Conservation (phyloP, 2,329 filamentous ascomycete genomes). For the Calonectria leucothoes region DNA sequence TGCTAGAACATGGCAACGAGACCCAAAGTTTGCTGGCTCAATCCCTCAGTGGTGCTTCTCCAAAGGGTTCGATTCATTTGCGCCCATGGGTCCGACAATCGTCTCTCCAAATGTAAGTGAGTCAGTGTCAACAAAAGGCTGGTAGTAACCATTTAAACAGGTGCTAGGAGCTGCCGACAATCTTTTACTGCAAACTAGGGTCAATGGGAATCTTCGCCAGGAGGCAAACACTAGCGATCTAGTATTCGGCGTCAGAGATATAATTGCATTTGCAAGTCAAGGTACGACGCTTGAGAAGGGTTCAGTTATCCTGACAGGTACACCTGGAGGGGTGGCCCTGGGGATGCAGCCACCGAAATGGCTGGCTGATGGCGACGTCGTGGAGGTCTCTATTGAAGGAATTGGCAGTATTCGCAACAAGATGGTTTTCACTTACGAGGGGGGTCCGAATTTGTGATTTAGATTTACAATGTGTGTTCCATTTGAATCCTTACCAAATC, state of each 20-base stretch:
- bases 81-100: not conserved
- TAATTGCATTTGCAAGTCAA: not conserved
- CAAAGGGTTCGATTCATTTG: not conserved
- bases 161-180: not conserved
- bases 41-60: not conserved
- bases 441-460: not conserved
- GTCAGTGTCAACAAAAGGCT: fast-evolving
- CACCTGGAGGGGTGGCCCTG: not conserved
- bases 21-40: not conserved
- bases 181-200: not conserved
- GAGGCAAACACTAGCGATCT: not conserved
- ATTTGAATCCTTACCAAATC: not conserved
- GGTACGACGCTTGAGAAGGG: not conserved
- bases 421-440: not conserved
- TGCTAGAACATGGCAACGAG: not conserved
- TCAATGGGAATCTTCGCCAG: not conserved
- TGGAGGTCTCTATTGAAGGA: not conserved
- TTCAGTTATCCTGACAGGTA: not conserved
- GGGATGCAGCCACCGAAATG: not conserved
- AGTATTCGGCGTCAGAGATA: not conserved
- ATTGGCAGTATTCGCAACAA: not conserved
- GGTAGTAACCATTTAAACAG: not conserved
- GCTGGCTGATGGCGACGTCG: not conserved
- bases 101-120: not conserved
- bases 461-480: not conserved